Base-by-base conservation (phyloP, 306 rosid species). In the Casuarina equisetifolia region DNA sequence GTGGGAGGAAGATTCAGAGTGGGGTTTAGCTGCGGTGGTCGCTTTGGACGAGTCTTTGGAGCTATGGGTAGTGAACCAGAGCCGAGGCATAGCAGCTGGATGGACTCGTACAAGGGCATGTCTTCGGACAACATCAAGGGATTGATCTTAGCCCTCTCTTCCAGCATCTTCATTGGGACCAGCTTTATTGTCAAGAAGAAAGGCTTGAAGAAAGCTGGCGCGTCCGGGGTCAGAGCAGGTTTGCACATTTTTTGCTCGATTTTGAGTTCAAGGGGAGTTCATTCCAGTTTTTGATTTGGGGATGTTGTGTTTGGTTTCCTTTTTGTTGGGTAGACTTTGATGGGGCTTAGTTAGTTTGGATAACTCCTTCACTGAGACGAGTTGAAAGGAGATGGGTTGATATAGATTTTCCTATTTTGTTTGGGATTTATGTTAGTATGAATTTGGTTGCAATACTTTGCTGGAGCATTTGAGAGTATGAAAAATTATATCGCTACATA, bases 101-200 rank as follows among this genome's bases (percentile, higher is more conserved):
- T 74, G 78, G 89, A 86, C 64, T 91, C 91, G 91, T 85, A 84
- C 51, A 94, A 80, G 81, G 97, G 96, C 2, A 90, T 92, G 96
- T 92, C 97, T 69, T 82, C 97, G n/a, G 97, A 91, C 20, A 93
- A 93, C 67, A 57, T 93, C 5, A 93, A 93, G 69, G 97, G 97
- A 53, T 74, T 93, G 51, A 70, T 84, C 64, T 92, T 93, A 45
- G 97, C 88, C 74, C 89, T 93, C 19, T 93, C 97, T 0, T 93
- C 97, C 0, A 93, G 97, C 82, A 78, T 93, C 66, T 93, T 93
- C 73, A 93, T 93, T 52, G 97, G 97, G 35, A 92, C 92, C 46
- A 91, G 96, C 66, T 93, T 93, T 85, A 93, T 93, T 78, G 96
- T 93, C 44, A 93, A 93, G 70, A 93, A 93, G 75, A 93, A 93